Evolutionary conservation across 768 basidiomycete genomes (phyloP), one percentile per base, ranked within the genome.

Genomic region (Phaeotremella fagi): DNA sequence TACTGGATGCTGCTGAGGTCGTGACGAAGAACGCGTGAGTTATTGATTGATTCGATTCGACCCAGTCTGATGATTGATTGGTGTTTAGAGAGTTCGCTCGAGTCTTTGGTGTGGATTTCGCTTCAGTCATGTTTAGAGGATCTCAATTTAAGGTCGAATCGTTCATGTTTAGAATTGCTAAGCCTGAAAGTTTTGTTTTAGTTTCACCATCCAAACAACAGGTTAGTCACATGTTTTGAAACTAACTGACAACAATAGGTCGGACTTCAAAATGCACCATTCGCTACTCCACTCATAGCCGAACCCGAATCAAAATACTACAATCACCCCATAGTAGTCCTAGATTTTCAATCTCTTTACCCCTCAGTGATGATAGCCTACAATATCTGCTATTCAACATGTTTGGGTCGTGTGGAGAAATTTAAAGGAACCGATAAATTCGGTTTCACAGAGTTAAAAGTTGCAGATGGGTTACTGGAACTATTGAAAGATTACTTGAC

Each of bases 61-160:
- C n/a, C n/a, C n/a, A n/a, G n/a, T n/a, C 15, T 38, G 42, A 2
- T 50, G 16, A 20, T 26, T 6, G 14, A 47, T 23, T n/a, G 29
- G 41, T 20, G 22, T 31, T 18, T 65, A 98, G 94, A 14, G 95
- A 99, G 73, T 97, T 97, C 65, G 92, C 95, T 35, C 84, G 95
- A 9, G 89, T 98, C 4, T 98, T 95, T 60, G 94, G 95, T 0
- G 85, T 99, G 38, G 95, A 99, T 75, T 98, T 97, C 71, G 88
- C 85, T 68, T 95, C 91, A 3, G 92, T 97, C 27, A 82, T 95
- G 58, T 90, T 83, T 55, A 83, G 95, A 27, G 95, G 95, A 0
- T 95, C 91, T 0, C 95, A 99, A 66, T 98, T 90, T 79, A 99
- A 98, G 76, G 95, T 98, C 24, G 95, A 99, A 76, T 91, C 91